Evolutionary conservation across 164 flowering plant species (phyloP), one percentile per base, ranked within the genome.

Genomic region (Kingdonia uniflora): DNA sequence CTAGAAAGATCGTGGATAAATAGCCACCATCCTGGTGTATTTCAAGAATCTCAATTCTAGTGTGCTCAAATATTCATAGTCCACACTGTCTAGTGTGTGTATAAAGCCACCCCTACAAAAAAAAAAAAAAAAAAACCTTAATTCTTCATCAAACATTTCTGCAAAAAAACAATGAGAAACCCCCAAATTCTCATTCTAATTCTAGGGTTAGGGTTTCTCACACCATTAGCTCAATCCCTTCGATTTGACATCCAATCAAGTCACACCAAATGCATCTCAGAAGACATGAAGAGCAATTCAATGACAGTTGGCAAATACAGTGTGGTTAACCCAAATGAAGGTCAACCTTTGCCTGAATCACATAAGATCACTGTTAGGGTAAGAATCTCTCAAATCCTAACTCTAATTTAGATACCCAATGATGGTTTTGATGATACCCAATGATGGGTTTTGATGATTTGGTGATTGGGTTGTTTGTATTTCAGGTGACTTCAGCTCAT

Each of bases 221-320:
- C 48, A 0, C 2, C 52, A 10, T 5, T 55, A 1, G 69, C 60
- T 25, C 46, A 74, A 15, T 76, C 85, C 11, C 67, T 82, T 58
- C 77, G 79, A 15, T 82, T 87, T 50, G 94, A 87, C 24, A 58
- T 87, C 19, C 47, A 48, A 63, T 77, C 89, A 1, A 85, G 90
- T 1, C 49, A 61, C 49, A 71, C 79, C 22, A 87, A 84, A 39
- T 87, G 96, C 74, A 76, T 85, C 24, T 47, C 84, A 6, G 96
- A 87, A 56, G 90, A 87, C 19, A 77, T 87, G 65, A 79, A 77
- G 66, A 43, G 22, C 65, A 77, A 74, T 21, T 46, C 89, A 25
- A 72, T 82, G 84, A 59, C 87, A 0, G 84, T 84, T 12, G 96
- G 84, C 8, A 76, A 76, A 54, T 84, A 82, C 74, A 51, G 22